Evolutionary conservation across 768 basidiomycete genomes (phyloP).

Genomic region (Guyanaporus albipodus): DNA sequence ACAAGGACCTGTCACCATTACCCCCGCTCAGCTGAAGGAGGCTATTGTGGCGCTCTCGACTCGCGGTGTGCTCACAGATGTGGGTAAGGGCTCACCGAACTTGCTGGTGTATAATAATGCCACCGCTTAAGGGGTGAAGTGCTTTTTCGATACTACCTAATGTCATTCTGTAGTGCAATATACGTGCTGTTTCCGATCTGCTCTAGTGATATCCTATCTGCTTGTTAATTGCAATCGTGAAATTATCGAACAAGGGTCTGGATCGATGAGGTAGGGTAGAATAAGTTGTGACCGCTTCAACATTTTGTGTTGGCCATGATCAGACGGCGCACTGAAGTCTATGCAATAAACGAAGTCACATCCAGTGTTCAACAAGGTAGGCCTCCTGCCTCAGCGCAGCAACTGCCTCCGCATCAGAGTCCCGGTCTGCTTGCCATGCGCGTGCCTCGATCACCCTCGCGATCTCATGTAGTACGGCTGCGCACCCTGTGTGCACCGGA

Average conservation of each 20-base stretch:
- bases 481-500: slow-evolving; percentile 59
- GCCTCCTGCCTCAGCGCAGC: slow-evolving; percentile 68
- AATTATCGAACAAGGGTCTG: too few species aligned
- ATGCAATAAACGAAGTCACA: slow-evolving; percentile 8
- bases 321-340: slow-evolving; percentile 3
- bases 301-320: too few species aligned
- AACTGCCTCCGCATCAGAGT: slow-evolving; percentile 67
- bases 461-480: slow-evolving; percentile 59
- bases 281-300: too few species aligned
- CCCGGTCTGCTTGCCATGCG: slow-evolving; percentile 67
- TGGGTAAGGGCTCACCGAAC: slow-evolving; percentile 57
- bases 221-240: too few species aligned
- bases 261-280: too few species aligned
- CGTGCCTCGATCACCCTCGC: slow-evolving; percentile 60
- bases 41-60: slow-evolving; percentile 64
- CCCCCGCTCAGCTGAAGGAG: slow-evolving; percentile 72
- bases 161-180: slow-evolving; percentile 1
- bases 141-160: neutral
- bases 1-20: slow-evolving; percentile 41
- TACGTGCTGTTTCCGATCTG: neutral
- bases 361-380: slow-evolving; percentile 42
- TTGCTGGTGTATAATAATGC: slow-evolving; percentile 80
- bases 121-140: slow-evolving; percentile 30
- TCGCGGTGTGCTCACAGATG: slow-evolving; percentile 42
- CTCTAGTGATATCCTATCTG: slow-evolving; percentile 13